Conservation (phyloP, 306 rosid genomes). For the Dryas drummondii region DNA sequence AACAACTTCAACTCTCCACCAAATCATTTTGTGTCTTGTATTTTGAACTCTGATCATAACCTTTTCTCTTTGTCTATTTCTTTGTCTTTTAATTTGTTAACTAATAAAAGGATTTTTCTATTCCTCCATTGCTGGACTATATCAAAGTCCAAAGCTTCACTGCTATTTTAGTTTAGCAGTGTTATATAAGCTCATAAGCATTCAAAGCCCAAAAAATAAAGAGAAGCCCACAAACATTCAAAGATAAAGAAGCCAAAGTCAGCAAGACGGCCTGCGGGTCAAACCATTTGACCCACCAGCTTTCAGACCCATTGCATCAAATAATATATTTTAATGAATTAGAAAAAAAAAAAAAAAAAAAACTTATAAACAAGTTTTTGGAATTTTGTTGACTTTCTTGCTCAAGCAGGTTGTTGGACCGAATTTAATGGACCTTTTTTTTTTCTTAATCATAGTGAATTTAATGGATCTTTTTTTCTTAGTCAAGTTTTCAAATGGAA, state of each 20-base stretch:
- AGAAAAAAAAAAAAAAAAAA: neutral
- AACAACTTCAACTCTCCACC: slow-evolving; percentile 10
- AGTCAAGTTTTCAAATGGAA: slow-evolving; percentile 3
- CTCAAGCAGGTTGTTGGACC: neutral
- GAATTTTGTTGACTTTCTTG: neutral
- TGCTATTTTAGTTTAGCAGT: neutral
- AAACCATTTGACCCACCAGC: neutral
- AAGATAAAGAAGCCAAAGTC: neutral
- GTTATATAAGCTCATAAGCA: no score
- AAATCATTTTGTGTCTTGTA: slow-evolving; percentile 15
- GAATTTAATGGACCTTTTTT: neutral
- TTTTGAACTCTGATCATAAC: neutral
- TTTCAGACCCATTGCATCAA: neutral
- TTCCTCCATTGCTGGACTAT: neutral
- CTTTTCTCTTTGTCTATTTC: neutral
- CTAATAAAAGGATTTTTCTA: neutral
- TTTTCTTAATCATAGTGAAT: no score
- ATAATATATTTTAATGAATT: no score
- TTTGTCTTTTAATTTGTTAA: neutral
- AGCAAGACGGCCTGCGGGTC: slow-evolving; percentile 29
- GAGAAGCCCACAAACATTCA: neutral
- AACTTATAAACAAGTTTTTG: neutral
- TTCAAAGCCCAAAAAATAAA: neutral
- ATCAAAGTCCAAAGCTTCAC: neutral
- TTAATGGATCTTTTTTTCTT: neutral